phyloP scores from a whole-genome alignment of 1,284 basidiomycete genomes.

The Trametes pubescens region DNA sequence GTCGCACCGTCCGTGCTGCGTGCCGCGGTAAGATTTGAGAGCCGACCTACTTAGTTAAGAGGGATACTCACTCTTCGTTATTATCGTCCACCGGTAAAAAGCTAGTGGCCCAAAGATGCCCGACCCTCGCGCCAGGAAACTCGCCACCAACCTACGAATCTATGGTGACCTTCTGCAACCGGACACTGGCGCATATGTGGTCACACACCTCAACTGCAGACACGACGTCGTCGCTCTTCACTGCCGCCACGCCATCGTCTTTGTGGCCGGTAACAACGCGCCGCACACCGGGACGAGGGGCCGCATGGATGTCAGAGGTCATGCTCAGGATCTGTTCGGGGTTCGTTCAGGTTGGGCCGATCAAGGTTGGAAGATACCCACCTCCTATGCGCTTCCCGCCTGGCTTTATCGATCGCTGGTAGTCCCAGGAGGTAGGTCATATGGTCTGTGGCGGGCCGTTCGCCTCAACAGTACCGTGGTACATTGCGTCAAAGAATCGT shows the following conservation, averaged over 20 bases:
- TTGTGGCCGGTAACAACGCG: conserved; percentile 61
- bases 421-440: conserved; percentile 6
- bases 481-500: no score
- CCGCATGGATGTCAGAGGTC: conserved; percentile 35
- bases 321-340: conserved; percentile 60
- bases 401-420: conserved; percentile 12
- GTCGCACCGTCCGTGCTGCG: conserved; percentile 59
- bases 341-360: background rate
- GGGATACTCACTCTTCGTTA: conserved; percentile 48
- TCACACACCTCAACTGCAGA: conserved; percentile 21
- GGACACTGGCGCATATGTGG: background rate
- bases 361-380: conserved; percentile 6
- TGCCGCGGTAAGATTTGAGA: background rate
- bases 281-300: conserved; percentile 46
- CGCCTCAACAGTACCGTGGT: background rate
- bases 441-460: conserved; percentile 9
- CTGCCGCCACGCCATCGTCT: conserved; percentile 31
- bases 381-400: background rate
- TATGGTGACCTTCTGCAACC: background rate
- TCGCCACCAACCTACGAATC: conserved; percentile 19
- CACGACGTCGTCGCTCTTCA: conserved; percentile 35
- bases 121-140: conserved; percentile 36
- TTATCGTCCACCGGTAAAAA: conserved; percentile 62
- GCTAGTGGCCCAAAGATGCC: conserved; percentile 60
- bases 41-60: background rate